A percentile compares a stretch with the other conserved stretches of the same genome.
Evolutionary conservation across 108 stramenopile species (phyloP).

Genomic region (Cyclotella cryptica): DNA sequence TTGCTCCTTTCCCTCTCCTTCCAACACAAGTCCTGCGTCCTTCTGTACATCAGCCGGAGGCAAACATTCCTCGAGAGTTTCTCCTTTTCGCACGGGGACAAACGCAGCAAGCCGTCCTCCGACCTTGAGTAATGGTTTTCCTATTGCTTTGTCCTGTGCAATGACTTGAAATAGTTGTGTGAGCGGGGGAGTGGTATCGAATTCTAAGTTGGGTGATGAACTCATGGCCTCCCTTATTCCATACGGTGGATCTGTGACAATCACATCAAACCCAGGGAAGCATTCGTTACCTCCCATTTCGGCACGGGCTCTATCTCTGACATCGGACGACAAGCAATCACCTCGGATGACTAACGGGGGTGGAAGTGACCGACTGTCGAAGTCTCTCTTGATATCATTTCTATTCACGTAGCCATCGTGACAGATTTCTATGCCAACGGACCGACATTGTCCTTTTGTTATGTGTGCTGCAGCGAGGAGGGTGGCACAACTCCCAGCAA

Average conservation of each 20-base stretch:
- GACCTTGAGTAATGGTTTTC: constrained; percentile 45
- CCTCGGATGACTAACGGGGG: constrained; percentile 71
- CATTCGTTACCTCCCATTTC: constrained; percentile 41
- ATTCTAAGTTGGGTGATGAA: neutral
- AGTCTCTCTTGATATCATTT: constrained; percentile 72
- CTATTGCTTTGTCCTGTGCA: constrained; percentile 37
- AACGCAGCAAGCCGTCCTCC: constrained; percentile 59
- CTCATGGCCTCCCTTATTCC: constrained; percentile 66
- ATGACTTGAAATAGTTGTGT: constrained; percentile 47
- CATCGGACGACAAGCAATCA: constrained; percentile 54
- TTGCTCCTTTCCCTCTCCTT: constrained; percentile 53
- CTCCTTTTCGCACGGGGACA: constrained; percentile 47
- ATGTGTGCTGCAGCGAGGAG: constrained; percentile 84
- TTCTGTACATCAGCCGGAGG: constrained; percentile 22
- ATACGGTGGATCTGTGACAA: constrained; percentile 86
- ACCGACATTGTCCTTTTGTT: constrained; percentile 49
- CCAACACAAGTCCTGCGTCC: constrained; percentile 47
- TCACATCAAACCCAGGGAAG: constrained; percentile 75
- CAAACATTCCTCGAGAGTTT: constrained; percentile 43
- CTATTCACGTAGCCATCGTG: constrained; percentile 76
- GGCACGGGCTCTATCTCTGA: constrained; percentile 59
- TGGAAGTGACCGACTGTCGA: constrained; percentile 63
- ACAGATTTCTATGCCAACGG: constrained; percentile 88
- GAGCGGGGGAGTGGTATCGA: constrained; percentile 19
- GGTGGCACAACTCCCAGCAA: constrained; percentile 80